A percentile compares a stretch with the other conserved stretches of the same genome.
These are phyloP conservation scores for Zoysia pacifica DNA, from an alignment of 176 grass and related monocot genomes.

Conservation along the genomic window DNA sequence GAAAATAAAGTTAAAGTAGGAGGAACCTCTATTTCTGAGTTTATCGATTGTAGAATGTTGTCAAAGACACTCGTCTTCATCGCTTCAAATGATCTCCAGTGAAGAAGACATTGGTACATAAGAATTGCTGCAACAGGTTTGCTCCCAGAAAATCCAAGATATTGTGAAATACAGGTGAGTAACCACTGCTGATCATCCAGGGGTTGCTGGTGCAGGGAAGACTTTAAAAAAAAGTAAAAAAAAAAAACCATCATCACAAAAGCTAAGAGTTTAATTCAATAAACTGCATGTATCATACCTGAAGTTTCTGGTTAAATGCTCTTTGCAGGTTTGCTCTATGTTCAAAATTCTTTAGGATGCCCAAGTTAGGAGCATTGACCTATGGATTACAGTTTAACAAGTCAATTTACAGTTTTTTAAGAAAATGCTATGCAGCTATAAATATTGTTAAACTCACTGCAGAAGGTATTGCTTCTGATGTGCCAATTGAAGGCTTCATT, in stretches of 20 bases:
- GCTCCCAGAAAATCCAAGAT: slow-evolving; percentile 73
- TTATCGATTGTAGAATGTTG: slow-evolving; percentile 66
- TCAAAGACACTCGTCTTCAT: slow-evolving; percentile 68
- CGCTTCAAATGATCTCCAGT: slow-evolving; percentile 87
- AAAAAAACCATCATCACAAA: slow-evolving; percentile 24
- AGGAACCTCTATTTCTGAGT: slow-evolving; percentile 63
- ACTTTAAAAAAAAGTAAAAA: slow-evolving; percentile 30
- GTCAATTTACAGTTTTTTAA: slow-evolving; percentile 7
- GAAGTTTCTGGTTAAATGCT: slow-evolving; percentile 68
- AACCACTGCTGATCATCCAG: slow-evolving; percentile 67
- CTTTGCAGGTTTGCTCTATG: slow-evolving; percentile 73
- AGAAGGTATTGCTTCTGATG: slow-evolving; percentile 45
- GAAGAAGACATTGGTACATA: slow-evolving; percentile 69
- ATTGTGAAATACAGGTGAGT: slow-evolving; percentile 56
- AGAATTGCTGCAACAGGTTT: slow-evolving; percentile 66
- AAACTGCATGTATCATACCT: slow-evolving; percentile 49
- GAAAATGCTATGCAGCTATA: slow-evolving; percentile 19
- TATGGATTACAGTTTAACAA: slow-evolving; percentile 33
- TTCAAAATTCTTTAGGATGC: slow-evolving; percentile 59
- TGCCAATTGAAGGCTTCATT: slow-evolving; percentile 45
- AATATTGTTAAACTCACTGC: slow-evolving; percentile 45
- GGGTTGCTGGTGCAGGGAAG: slow-evolving; percentile 38
- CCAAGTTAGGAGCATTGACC: slow-evolving; percentile 44
- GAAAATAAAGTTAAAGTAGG: slow-evolving; percentile 25
- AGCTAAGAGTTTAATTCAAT: slow-evolving; percentile 16